Conservation (phyloP, 768 basidiomycete species). For the Lanmaoa pseudosensibilis region DNA sequence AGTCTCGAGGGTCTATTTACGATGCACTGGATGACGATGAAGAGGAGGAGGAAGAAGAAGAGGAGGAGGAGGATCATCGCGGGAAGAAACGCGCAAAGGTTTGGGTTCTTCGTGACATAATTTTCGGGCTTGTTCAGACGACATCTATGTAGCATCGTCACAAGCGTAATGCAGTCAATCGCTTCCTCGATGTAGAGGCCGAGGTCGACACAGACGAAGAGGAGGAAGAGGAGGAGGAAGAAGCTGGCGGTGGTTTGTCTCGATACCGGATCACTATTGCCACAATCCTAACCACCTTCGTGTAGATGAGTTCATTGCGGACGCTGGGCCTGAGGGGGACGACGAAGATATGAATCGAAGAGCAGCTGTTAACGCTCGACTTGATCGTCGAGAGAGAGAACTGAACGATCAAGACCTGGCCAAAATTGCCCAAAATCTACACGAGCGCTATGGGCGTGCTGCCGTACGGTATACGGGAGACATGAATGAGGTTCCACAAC, state of each 20-base stretch:
- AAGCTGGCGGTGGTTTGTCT: conserved; percentile 54
- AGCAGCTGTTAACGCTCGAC: conserved; percentile 62
- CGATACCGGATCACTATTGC: neutral
- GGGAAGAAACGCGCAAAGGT: conserved; percentile 67
- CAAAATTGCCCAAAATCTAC: conserved; percentile 79
- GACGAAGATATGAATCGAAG: conserved; percentile 54
- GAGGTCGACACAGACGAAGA: conserved; percentile 97
- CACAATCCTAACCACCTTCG: conserved; percentile 10
- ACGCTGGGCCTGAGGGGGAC: conserved; percentile 58
- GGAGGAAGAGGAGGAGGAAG: conserved; percentile 86
- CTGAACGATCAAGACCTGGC: conserved; percentile 78
- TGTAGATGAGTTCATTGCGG: conserved; percentile 71
- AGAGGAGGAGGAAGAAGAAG: conserved; percentile 60
- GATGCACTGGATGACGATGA: conserved; percentile 41
- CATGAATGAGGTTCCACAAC: conserved; percentile 90
- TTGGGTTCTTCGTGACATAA: conserved; percentile 12
- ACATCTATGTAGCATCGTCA: conserved; percentile 53
- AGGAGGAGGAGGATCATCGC: conserved; percentile 49
- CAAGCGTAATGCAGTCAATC: conserved; percentile 62
- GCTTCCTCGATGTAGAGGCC: conserved; percentile 94
- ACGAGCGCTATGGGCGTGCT: conserved; percentile 71
- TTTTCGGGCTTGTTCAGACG: conserved; percentile 7
- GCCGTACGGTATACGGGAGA: conserved; percentile 83
- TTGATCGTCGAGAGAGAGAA: conserved; percentile 70
- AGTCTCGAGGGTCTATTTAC: conserved; percentile 34